Conservation (phyloP, 2,329 filamentous ascomycete genomes). For the Stagonosporopsis rhizophila region DNA sequence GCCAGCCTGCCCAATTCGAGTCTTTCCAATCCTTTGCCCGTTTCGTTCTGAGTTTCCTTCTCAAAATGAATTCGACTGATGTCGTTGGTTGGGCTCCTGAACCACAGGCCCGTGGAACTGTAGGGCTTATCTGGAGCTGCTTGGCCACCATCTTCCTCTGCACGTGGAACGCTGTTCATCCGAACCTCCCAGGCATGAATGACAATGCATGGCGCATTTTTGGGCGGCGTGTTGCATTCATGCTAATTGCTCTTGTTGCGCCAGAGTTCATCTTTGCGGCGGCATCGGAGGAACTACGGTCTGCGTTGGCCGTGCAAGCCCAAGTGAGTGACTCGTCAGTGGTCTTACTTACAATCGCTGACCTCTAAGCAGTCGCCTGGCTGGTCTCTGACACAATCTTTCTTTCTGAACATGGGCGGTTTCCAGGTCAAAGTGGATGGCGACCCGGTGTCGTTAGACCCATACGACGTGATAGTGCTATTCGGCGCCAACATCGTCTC, state of each 20-base stretch:
- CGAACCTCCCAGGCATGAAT: constrained; percentile 33
- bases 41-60: not conserved
- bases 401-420: constrained; percentile 23
- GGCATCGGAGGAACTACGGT: not conserved
- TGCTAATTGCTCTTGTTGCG: not conserved
- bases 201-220: not conserved
- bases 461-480: not conserved
- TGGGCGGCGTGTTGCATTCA: not conserved
- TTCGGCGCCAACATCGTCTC: not conserved
- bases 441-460: not conserved
- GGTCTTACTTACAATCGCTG: not conserved
- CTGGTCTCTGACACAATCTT: constrained; percentile 20
- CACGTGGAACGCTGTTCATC: constrained; percentile 41
- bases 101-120: constrained; percentile 36
- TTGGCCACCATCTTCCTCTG: constrained; percentile 43
- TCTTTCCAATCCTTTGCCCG: not conserved
- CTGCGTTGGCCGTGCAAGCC: not conserved
- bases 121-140: constrained; percentile 44
- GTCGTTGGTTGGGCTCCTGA: constrained; percentile 24
- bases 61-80: not conserved
- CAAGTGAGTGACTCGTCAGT: not conserved
- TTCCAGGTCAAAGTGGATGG: not conserved
- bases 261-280: not conserved
- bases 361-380: not conserved
- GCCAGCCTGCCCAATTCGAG: not conserved